phyloP scores from a whole-genome alignment of 2,329 filamentous ascomycete genomes.

The Berkeleyomyces basicola region DNA sequence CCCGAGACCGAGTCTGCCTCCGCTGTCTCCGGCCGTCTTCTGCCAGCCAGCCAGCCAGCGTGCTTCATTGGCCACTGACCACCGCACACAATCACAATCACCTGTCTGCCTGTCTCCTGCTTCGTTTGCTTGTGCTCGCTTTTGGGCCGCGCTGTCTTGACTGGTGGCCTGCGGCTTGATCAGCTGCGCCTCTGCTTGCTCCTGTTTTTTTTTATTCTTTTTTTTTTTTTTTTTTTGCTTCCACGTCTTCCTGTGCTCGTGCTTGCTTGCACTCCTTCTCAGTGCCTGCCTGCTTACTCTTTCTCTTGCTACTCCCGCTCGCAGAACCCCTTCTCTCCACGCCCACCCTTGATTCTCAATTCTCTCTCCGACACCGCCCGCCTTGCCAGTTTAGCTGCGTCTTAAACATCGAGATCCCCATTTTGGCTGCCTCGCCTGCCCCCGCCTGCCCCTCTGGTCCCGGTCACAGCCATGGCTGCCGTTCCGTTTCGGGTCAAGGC shows the following conservation, averaged over 20 bases:
- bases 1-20: too few relatives aligned
- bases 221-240: not conserved
- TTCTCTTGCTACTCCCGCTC: not conserved
- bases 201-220: not conserved
- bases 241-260: not conserved
- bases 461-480: slow-evolving; percentile 12
- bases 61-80: not conserved
- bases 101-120: not conserved
- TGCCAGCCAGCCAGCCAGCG: not conserved
- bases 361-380: not conserved
- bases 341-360: not conserved
- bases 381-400: not conserved
- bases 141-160: not conserved
- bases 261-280: not conserved
- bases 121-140: not conserved
- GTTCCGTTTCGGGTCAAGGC: slow-evolving; percentile 82
- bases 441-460: not conserved
- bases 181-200: not conserved
- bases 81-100: not conserved
- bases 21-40: not conserved
- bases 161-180: not conserved
- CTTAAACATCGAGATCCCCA: not conserved
- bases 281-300: not conserved
- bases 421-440: not conserved
- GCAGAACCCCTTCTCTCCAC: not conserved